These are phyloP conservation scores for Tolypocladium amazonense DNA, from an alignment of 2,329 filamentous ascomycete genomes.

Conservation along the genomic window DNA sequence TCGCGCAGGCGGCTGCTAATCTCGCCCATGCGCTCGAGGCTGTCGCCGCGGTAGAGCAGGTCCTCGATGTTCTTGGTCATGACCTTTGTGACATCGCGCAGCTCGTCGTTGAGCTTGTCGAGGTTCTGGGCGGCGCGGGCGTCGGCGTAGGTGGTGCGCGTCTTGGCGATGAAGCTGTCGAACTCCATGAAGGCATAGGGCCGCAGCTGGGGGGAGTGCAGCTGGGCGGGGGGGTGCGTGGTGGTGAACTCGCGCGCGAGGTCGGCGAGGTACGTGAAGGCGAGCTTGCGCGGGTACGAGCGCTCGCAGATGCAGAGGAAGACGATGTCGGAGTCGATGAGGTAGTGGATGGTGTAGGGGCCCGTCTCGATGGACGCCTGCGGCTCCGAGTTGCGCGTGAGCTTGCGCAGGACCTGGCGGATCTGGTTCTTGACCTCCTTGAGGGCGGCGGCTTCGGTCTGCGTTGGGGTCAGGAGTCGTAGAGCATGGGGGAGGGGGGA, in stretches of 20 bases:
- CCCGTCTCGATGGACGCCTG: constrained; percentile 88
- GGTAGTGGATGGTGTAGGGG: constrained; percentile 77
- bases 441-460: constrained; percentile 61
- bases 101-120: constrained; percentile 90
- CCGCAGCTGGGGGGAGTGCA: constrained; percentile 63
- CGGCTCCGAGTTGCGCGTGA: constrained; percentile 79
- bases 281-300: constrained; percentile 93
- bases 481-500: neutral
- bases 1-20: constrained; percentile 79
- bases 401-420: constrained; percentile 78
- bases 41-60: constrained; percentile 87
- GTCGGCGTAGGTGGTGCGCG: constrained; percentile 90
- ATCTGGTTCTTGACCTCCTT: constrained; percentile 83
- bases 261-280: constrained; percentile 95
- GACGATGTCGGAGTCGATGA: constrained; percentile 72
- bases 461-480: neutral
- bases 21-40: constrained; percentile 93
- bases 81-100: constrained; percentile 95
- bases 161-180: constrained; percentile 90
- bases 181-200: constrained; percentile 98
- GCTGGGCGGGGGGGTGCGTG: constrained; percentile 65
- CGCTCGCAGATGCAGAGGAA: constrained; percentile 91
- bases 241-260: constrained; percentile 83
- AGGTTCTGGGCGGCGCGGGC: constrained; percentile 84
- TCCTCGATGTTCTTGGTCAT: constrained; percentile 99